Evolutionary conservation across 148 eudicot species (phyloP).

Genomic region (Rhododendron ferrugineum): DNA sequence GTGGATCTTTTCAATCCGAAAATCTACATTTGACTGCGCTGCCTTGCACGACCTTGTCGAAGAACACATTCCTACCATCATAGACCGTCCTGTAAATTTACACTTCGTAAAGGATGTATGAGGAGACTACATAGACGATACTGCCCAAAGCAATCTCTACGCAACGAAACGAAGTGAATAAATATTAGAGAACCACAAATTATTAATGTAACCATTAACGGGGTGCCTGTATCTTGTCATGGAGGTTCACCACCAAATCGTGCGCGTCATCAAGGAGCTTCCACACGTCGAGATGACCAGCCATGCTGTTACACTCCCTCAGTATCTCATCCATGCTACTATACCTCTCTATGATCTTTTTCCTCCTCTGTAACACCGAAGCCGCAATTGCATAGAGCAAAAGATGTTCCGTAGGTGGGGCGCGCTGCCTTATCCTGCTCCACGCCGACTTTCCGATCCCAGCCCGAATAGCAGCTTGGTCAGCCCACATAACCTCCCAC

Average conservation of each 20-base stretch:
- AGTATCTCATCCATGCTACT: slow-evolving; percentile 95
- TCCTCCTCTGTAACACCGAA: slow-evolving; percentile 86
- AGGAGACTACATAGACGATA: background rate
- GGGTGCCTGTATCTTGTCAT: slow-evolving; percentile 65
- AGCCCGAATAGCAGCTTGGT: slow-evolving; percentile 87
- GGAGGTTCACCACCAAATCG: slow-evolving; percentile 77
- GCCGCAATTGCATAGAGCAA: slow-evolving; percentile 90
- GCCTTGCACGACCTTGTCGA: background rate
- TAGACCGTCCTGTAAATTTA: background rate
- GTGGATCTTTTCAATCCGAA: background rate
- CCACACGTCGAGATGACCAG: slow-evolving; percentile 96
- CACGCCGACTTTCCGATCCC: slow-evolving; percentile 87
- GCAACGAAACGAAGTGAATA: background rate
- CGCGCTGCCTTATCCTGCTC: slow-evolving; percentile 85
- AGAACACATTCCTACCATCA: background rate
- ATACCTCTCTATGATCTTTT: slow-evolving; percentile 79
- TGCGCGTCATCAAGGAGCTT: slow-evolving; percentile 92
- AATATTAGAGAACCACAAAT: background rate
- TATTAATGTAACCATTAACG: background rate
- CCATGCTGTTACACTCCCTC: slow-evolving; percentile 90
- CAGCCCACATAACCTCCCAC: slow-evolving; percentile 99
- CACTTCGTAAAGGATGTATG: background rate
- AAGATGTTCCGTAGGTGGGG: slow-evolving; percentile 94
- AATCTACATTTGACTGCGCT: background rate
- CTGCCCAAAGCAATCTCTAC: background rate